phyloP scores from a whole-genome alignment of 164 flowering plant genomes.

The Annona cherimola region DNA sequence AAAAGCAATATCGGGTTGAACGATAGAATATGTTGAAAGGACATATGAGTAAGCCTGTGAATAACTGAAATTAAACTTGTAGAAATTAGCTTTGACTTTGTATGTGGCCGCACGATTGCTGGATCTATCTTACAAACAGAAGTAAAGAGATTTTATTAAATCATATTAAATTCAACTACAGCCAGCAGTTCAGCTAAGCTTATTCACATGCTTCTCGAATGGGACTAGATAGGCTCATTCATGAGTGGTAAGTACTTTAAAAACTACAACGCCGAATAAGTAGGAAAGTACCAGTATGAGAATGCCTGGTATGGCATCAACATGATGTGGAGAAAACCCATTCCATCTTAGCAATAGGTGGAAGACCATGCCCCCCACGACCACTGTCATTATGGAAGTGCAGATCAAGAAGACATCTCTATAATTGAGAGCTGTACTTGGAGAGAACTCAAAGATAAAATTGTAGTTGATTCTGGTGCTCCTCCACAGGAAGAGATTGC shows the following conservation, averaged over 20 bases:
- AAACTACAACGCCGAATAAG: no score
- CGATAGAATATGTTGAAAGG: constrained; percentile 80
- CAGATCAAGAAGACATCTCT: constrained; percentile 89
- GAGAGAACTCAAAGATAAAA: constrained; percentile 87
- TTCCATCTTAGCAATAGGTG: constrained; percentile 66
- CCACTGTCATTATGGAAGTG: constrained; percentile 82
- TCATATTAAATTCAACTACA: no score
- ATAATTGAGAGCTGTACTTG: constrained; percentile 67
- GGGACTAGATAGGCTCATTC: no score
- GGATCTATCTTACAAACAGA: no score
- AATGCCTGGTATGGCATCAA: constrained; percentile 80
- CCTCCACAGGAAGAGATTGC: constrained; percentile 91
- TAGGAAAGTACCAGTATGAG: constrained; percentile 83
- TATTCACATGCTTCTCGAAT: no score
- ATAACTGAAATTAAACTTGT: constrained; percentile 34
- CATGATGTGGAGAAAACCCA: constrained; percentile 46
- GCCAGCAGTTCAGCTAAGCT: no score
- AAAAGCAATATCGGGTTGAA: constrained; percentile 70
- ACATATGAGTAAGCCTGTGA: constrained; percentile 51
- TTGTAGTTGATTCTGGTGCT: constrained; percentile 83
- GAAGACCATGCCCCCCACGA: constrained; percentile 78
- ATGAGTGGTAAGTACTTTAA: neutral
- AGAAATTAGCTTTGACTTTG: neutral
- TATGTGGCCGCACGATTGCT: no score
- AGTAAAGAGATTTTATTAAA: no score